Evolutionary conservation across 2,329 filamentous ascomycete genomes (phyloP).

Genomic region (Claviceps digitariae): DNA sequence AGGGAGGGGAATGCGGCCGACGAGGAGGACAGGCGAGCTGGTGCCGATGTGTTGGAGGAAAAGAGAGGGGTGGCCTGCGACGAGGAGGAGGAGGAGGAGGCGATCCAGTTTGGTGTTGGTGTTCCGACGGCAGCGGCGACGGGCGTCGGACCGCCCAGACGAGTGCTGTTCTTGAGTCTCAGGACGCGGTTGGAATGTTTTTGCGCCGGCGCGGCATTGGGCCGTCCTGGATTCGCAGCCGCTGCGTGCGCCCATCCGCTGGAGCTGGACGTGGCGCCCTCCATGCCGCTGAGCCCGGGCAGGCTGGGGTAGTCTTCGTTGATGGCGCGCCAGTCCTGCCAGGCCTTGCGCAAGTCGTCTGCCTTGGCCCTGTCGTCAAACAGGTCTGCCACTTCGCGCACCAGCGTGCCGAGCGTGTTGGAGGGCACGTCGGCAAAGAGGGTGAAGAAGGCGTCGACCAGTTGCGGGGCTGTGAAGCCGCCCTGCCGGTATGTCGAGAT

Average conservation of each 20-base stretch:
- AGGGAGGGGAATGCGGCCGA: not conserved
- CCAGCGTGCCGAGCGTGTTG: constrained; percentile 70
- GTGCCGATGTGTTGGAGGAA: constrained; percentile 20
- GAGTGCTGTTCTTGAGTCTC: constrained; percentile 45
- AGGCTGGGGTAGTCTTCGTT: constrained; percentile 91
- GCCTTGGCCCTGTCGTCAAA: constrained; percentile 73
- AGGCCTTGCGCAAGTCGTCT: constrained; percentile 62
- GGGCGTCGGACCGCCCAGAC: constrained; percentile 24
- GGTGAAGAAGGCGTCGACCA: constrained; percentile 79
- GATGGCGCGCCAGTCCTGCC: constrained; percentile 92
- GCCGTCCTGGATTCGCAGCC: constrained; percentile 37
- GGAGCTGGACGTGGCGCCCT: constrained; percentile 42
- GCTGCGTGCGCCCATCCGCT: constrained; percentile 49
- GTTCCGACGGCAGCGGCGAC: not conserved
- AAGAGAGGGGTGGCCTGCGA: constrained; percentile 11
- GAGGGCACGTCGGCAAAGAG: constrained; percentile 69
- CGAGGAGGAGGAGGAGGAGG: not conserved
- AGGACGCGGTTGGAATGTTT: constrained; percentile 41
- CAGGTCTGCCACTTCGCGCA: constrained; percentile 84
- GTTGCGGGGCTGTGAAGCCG: constrained; percentile 54
- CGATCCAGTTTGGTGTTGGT: not conserved
- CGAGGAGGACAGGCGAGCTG: not conserved
- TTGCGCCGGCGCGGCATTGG: constrained; percentile 26
- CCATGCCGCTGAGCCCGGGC: constrained; percentile 58
- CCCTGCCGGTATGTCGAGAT: constrained; percentile 67